Conservation (phyloP, 2,329 filamentous ascomycete genomes). For the Phialocephala subalpina region DNA sequence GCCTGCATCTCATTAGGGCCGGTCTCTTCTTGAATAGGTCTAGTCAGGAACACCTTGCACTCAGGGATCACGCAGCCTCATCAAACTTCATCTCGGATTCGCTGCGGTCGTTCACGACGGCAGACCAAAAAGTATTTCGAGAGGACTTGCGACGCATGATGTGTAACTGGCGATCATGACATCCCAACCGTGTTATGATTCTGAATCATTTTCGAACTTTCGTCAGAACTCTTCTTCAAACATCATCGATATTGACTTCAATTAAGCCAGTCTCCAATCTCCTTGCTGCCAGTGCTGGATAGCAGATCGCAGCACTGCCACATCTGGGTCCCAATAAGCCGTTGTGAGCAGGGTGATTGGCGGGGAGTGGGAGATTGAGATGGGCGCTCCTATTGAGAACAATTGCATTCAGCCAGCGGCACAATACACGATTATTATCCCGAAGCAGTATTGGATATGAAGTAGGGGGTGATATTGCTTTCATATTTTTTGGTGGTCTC, state of each 20-base stretch:
- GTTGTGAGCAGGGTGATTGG: slow-evolving; percentile 15
- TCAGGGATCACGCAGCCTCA: slow-evolving; percentile 10
- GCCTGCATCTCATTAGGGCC: not conserved
- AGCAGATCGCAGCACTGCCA: slow-evolving; percentile 11
- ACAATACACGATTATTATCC: not conserved
- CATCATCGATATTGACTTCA: slow-evolving; percentile 4
- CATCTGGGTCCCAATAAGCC: not conserved
- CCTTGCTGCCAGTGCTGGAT: not conserved
- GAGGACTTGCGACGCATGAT: slow-evolving; percentile 12
- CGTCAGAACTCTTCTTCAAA: not conserved
- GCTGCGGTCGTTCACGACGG: not conserved
- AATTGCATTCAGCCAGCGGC: not conserved
- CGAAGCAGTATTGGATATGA: not conserved
- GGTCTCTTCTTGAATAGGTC: not conserved
- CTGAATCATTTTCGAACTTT: slow-evolving; percentile 9
- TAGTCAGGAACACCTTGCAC: slow-evolving; percentile 1
- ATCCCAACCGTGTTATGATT: slow-evolving; percentile 2
- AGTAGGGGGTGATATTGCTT: not conserved
- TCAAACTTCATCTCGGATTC: slow-evolving; percentile 7
- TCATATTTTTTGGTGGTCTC: not conserved
- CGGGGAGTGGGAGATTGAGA: slow-evolving; percentile 19
- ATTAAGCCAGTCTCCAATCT: not conserved
- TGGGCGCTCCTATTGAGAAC: slow-evolving; percentile 20
- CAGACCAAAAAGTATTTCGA: slow-evolving; percentile 1
- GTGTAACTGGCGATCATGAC: slow-evolving; percentile 18